Evolutionary conservation across 192 early-diverging fungal species (phyloP), one percentile per base, ranked within the genome.

Genomic region (Backusella sp.): DNA sequence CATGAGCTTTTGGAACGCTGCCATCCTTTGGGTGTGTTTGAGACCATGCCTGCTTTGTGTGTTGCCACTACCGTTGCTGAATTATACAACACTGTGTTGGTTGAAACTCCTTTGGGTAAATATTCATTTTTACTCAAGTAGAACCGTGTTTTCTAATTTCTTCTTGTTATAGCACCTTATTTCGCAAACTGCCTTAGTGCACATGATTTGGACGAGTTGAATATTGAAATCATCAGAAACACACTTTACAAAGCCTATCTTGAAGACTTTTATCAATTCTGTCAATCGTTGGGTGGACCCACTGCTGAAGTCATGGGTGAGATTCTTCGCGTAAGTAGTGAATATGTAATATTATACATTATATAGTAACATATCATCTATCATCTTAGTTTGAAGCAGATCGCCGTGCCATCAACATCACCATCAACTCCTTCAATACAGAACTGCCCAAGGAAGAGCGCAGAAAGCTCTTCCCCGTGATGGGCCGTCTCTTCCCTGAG

Each of bases 161-260:
- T 53, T 73, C 69, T 32, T 46, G 30, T 77, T 26, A 68, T 80
- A 92, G 98, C 97, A 0, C 94, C 96, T 68, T 99, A 99, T 80
- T 99, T 99, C 83, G 91, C 93, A 76, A 95, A 99, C 80, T 99
- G 96, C 74, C 84, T 99, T 32, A 95, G 94, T 15, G 97, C 97
- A 42, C 93, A 98, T 77, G 98, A 99, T 82, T 84, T 99, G 73
- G 96, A 99, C 81, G 98, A 99, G 86, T 89, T 99, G 82, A 99
- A 99, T 85, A 99, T 99, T 88, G 98, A 99, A 80, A 99, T 99
- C 72, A 99, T 99, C 81, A 91, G 98, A 76, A 99, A 99, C 87
- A 99, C 96, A 2, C 89, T 99, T 44, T 96, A 99, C 88, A 98
- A 98, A 84, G 96, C 97, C 15, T 99, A 99, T 74, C 82, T 99